Conservation (phyloP, 1,284 basidiomycete genomes). For the Sanguinoderma infundibulare region DNA sequence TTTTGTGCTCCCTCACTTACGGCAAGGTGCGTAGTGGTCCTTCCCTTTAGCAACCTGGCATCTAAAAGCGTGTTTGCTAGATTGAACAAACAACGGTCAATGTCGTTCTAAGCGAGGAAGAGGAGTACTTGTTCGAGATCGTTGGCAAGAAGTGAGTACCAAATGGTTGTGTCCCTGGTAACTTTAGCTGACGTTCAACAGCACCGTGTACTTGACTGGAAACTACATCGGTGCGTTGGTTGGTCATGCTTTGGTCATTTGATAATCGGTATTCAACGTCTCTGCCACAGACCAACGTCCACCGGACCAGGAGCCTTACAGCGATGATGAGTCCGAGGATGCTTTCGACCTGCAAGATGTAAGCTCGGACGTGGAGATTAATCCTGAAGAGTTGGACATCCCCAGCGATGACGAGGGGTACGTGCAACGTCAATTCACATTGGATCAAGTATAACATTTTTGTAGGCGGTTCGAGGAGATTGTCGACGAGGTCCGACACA, state of each 20-base stretch:
- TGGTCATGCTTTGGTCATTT: constrained; percentile 9
- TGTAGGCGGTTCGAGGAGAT: constrained; percentile 69
- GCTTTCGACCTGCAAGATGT: constrained; percentile 71
- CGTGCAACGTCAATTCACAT: constrained; percentile 19
- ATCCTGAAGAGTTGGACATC: constrained; percentile 58
- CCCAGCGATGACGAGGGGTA: constrained; percentile 59
- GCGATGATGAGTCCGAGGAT: constrained; percentile 47
- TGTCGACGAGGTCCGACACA: constrained; percentile 40
- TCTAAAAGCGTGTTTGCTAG: constrained; percentile 40
- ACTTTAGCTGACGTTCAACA: constrained; percentile 35
- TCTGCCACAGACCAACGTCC: constrained; percentile 49
- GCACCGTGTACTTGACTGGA: constrained; percentile 85
- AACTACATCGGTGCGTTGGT: constrained; percentile 79
- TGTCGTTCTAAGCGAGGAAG: constrained; percentile 77
- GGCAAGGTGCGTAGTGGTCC: constrained; percentile 58
- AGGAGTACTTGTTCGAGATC: constrained; percentile 72
- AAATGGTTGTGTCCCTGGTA: constrained; percentile 4
- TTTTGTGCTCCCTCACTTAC: constrained; percentile 73
- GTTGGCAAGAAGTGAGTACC: constrained; percentile 81
- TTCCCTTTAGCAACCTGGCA: background rate
- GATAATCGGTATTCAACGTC: background rate
- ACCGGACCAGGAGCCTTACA: constrained; percentile 54
- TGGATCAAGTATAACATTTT: background rate
- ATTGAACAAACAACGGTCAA: constrained; percentile 83
- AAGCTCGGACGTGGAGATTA: constrained; percentile 77